Conservation (phyloP, 2,329 filamentous ascomycete species). For the Alternaria viburni region DNA sequence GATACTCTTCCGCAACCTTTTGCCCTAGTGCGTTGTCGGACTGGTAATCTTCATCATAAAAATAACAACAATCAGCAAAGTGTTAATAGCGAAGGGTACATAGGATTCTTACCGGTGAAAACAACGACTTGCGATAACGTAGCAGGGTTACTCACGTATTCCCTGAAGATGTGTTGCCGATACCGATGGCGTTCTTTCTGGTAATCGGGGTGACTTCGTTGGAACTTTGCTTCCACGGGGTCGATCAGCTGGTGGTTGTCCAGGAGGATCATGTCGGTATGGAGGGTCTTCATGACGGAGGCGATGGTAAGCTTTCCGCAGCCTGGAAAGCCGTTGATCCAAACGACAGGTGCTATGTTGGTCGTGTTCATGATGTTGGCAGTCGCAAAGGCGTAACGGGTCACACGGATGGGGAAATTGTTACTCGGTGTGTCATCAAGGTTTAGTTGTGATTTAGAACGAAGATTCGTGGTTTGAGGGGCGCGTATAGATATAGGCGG, state of each 20-base stretch:
- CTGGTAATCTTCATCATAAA: neutral
- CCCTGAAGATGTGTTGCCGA: neutral
- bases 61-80: neutral
- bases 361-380: neutral
- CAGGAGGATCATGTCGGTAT: neutral
- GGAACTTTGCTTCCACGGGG: neutral
- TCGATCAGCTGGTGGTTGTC: neutral
- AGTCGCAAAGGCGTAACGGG: neutral
- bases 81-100: neutral
- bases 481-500: neutral
- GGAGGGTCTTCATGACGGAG: neutral
- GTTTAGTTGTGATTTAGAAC: neutral
- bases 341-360: neutral
- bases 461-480: neutral
- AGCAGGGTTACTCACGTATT: neutral
- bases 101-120: neutral
- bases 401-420: neutral
- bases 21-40: neutral
- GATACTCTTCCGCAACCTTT: neutral
- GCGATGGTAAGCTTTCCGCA: neutral
- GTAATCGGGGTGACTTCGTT: neutral
- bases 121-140: neutral
- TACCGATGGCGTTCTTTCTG: neutral
- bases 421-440: neutral
- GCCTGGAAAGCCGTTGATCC: neutral